Conservation (phyloP, 345 rosid genomes). For the Crucihimalaya himalaica region DNA sequence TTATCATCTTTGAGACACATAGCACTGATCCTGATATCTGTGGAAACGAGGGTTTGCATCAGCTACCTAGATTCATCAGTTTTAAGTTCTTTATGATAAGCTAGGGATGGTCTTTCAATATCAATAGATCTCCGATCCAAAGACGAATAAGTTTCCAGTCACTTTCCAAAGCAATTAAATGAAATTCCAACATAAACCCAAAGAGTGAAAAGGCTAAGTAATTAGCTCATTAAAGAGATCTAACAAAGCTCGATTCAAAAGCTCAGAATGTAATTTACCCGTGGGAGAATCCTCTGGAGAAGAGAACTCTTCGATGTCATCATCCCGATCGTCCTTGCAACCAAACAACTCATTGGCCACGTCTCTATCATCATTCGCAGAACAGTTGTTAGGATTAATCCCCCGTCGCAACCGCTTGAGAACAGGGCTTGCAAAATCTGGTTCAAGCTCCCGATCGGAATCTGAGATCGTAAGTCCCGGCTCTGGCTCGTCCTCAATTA, state of each 20-base stretch:
- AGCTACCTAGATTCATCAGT: background rate
- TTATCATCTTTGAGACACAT: background rate
- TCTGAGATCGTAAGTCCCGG: conserved; percentile 42
- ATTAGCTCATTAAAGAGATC: background rate
- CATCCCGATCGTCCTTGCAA: conserved; percentile 45
- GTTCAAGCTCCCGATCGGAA: conserved; percentile 50
- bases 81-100: background rate
- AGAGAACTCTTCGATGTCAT: conserved; percentile 84
- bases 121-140: background rate
- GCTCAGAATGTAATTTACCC: conserved; percentile 39
- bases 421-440: conserved; percentile 45
- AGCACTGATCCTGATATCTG: background rate
- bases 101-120: background rate
- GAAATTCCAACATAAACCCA: background rate
- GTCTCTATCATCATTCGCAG: conserved; percentile 23
- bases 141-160: background rate
- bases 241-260: background rate
- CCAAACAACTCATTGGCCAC: conserved; percentile 16
- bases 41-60: background rate
- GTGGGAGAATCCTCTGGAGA: conserved; percentile 53
- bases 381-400: background rate
- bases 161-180: background rate
- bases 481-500: conserved; percentile 18
- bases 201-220: conserved; percentile 5
- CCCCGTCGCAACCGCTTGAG: conserved; percentile 73